Conservation (phyloP, 768 basidiomycete species). For the Mycena latifolia region DNA sequence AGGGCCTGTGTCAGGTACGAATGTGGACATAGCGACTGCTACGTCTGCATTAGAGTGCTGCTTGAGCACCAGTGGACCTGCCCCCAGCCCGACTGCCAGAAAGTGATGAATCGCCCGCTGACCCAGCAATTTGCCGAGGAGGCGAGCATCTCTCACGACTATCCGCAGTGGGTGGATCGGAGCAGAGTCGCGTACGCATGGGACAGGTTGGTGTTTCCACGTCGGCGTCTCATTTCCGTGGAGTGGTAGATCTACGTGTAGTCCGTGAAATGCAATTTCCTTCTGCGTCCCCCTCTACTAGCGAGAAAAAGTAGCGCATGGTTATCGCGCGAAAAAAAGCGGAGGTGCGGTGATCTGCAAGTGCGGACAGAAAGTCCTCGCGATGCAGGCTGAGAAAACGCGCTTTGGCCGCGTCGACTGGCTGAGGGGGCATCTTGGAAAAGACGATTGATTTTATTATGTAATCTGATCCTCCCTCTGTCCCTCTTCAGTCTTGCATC, state of each 20-base stretch:
- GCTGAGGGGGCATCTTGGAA: too few relatives aligned
- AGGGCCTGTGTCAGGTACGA: too few relatives aligned
- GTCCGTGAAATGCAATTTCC: too few relatives aligned
- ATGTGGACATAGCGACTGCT: slow-evolving; percentile 23
- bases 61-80: slow-evolving; percentile 1
- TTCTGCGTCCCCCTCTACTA: too few relatives aligned
- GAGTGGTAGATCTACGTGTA: background rate
- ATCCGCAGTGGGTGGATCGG: background rate
- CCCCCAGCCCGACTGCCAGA: background rate
- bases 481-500: too few relatives aligned
- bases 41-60: slow-evolving; percentile 4
- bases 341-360: too few relatives aligned
- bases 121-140: background rate
- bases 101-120: background rate
- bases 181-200: background rate
- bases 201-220: background rate
- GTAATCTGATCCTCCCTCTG: background rate
- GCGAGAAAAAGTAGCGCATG: too few relatives aligned
- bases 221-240: background rate
- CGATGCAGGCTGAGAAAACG: too few relatives aligned
- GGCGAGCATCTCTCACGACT: background rate
- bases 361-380: too few relatives aligned
- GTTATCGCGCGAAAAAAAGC: too few relatives aligned
- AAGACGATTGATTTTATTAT: too few relatives aligned
- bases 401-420: too few relatives aligned